Conservation (phyloP, 2,329 filamentous ascomycete species). For the Colletotrichum camelliae region DNA sequence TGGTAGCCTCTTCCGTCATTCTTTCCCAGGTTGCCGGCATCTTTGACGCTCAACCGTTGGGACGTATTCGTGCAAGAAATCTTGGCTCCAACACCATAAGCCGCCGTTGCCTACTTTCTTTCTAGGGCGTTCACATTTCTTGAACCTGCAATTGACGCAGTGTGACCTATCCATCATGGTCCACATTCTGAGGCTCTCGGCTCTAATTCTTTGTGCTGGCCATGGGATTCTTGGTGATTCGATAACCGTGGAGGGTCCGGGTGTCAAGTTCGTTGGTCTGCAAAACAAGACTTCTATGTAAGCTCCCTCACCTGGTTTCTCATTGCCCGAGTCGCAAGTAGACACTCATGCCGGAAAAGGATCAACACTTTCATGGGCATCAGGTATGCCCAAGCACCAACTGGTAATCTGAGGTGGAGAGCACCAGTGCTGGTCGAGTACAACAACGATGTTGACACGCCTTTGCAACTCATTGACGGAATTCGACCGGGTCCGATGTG, state of each 20-base stretch:
- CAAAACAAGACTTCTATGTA: background rate
- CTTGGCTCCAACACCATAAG: background rate
- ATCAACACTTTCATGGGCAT: background rate
- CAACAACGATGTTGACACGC: background rate
- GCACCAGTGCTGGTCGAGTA: background rate
- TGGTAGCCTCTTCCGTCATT: background rate
- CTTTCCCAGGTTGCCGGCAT: background rate
- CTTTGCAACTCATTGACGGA: background rate
- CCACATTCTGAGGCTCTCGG: background rate
- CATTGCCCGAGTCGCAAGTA: background rate
- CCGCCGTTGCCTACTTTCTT: background rate
- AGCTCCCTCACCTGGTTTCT: background rate
- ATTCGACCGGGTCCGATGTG: background rate
- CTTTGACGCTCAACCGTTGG: background rate
- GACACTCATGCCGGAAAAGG: background rate
- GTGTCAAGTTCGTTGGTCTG: background rate
- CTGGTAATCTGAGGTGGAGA: background rate
- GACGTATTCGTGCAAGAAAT: background rate
- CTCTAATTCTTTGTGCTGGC: background rate
- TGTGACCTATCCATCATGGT: background rate
- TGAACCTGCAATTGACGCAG: background rate
- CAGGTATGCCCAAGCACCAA: background rate
- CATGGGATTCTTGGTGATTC: background rate
- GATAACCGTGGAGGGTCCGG: background rate
- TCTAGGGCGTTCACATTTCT: background rate